Percentiles rank a stretch among this genome's conserved stretches.
These are phyloP conservation scores for Venturia pyrina DNA, from an alignment of 2,329 filamentous ascomycete species.

Conservation along the genomic window DNA sequence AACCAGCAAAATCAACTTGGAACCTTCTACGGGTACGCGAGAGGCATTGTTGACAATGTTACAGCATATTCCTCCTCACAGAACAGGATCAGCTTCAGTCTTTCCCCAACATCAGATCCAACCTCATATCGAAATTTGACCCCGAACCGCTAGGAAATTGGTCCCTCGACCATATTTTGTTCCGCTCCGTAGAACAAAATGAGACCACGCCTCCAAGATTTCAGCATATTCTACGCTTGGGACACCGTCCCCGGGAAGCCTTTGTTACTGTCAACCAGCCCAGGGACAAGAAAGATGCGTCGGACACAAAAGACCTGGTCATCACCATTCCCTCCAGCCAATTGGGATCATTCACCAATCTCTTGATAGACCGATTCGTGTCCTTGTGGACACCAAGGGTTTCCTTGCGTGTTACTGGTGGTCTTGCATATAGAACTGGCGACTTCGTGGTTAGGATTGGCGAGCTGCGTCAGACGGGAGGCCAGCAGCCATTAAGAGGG, in stretches of 20 bases:
- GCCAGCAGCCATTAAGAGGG: conserved; percentile 11
- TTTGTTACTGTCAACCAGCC: conserved; percentile 1
- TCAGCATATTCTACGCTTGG: conserved; percentile 15
- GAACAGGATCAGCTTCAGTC: background rate
- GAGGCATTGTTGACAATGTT: background rate
- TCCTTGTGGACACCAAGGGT: conserved; percentile 14
- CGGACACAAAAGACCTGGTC: conserved; percentile 6
- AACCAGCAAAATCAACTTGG: background rate
- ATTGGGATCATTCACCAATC: conserved; percentile 11
- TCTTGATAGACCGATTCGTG: conserved; percentile 14
- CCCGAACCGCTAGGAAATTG: background rate
- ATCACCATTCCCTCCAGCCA: conserved; percentile 14
- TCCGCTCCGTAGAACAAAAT: conserved; percentile 8
- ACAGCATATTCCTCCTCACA: background rate
- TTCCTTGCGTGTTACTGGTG: conserved; percentile 10
- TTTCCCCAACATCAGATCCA: background rate
- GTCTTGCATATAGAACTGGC: conserved; percentile 13
- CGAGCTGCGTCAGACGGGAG: conserved; percentile 14
- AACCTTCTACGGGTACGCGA: background rate
- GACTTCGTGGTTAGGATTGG: conserved; percentile 14
- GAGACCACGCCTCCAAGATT: conserved; percentile 13
- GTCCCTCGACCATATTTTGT: background rate
- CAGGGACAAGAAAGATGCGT: background rate
- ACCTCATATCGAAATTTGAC: background rate
- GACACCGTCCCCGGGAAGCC: conserved; percentile 8